Evolutionary conservation across 2,329 filamentous ascomycete genomes (phyloP), one percentile per base, ranked within the genome.

Genomic region (Alternaria triticimaculans): DNA sequence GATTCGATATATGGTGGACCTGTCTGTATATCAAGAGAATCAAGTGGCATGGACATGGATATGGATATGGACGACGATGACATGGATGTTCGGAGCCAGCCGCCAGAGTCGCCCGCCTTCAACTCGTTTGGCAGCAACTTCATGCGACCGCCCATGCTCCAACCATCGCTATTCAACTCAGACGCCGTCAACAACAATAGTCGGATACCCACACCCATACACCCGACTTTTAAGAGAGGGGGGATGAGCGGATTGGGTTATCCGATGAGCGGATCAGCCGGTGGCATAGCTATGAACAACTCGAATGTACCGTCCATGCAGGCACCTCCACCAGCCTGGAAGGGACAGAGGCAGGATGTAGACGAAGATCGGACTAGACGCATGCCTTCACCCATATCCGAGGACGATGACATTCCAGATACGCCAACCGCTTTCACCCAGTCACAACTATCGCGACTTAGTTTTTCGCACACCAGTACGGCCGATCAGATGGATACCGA

Each of bases 301-400:
- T 50, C 64, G 18, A 62, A 64, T 11, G 48, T 68, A 18, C 58
- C 65, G 2, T 56, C 70, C 1, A 62, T 68, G 14, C 71, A 72
- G 46, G 62, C 67, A 41, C 67, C 68, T n/a, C 68, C 70, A 11
- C 58, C 71, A 43, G 59, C 66, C 8, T 67, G 73, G 57, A 75
- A 74, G 45, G 64, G 68, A 46, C 37, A 63, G 18, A 60, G 67
- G n/a, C 71, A 69, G 59, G 64, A 70, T 7, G 44, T 48, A n/a
- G 63, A 71, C 21, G 55, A 69, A 44, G 71, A 78, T 55, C 67
- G 76, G 18, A 73, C 66, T 44, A 64, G 74, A 21, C 76, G 77
- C 48, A 80, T 81, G 77, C 80, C 80, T 4, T 81, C 80, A 20
- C 80, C 80, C 50, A 81, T 81, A 49, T 79, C 77, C 7, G 80